Conservation (phyloP, 768 basidiomycete genomes). For the Rhodotorula graminis region DNA sequence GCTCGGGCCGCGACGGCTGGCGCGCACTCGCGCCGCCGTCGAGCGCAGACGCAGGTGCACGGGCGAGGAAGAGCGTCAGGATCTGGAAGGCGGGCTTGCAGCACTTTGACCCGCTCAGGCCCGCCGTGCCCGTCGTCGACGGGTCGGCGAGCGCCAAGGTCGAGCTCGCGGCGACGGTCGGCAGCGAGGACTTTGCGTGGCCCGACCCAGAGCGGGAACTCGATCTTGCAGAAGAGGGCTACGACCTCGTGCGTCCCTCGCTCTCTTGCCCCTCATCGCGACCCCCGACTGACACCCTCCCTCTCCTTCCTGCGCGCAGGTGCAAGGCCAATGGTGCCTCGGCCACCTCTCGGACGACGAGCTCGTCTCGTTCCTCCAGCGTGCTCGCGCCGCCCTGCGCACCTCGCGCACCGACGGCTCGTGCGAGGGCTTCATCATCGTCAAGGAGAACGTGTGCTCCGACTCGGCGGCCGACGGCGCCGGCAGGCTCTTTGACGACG, state of each 20-base stretch:
- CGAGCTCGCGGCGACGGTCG: constrained; percentile 62
- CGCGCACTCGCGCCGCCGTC: constrained; percentile 12
- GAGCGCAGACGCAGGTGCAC: no score
- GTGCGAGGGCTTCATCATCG: constrained; percentile 57
- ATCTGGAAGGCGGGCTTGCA: constrained; percentile 77
- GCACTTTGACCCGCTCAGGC: constrained; percentile 66
- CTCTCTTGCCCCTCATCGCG: no score
- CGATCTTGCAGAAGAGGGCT: constrained; percentile 52
- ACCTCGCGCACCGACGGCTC: constrained; percentile 10
- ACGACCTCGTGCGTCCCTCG: constrained; percentile 59
- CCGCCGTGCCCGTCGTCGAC: neutral
- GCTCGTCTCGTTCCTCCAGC: constrained; percentile 68
- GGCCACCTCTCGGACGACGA: constrained; percentile 72
- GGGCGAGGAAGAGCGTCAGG: constrained; percentile 60
- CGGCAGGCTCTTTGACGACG: constrained; percentile 64
- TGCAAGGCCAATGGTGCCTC: constrained; percentile 98
- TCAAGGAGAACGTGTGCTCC: constrained; percentile 75
- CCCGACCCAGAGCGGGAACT: constrained; percentile 34
- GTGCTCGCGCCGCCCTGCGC: constrained; percentile 62
- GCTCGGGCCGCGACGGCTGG: constrained; percentile 44
- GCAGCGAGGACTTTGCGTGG: constrained; percentile 54
- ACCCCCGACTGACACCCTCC: no score
- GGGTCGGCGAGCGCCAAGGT: constrained; percentile 24
- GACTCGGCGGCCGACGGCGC: constrained; percentile 57
- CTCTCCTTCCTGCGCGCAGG: neutral